Percentiles rank a stretch among this genome's conserved stretches.
Evolutionary conservation across 2,329 filamentous ascomycete genomes (phyloP).

Genomic region (Coniochaeta sp.): DNA sequence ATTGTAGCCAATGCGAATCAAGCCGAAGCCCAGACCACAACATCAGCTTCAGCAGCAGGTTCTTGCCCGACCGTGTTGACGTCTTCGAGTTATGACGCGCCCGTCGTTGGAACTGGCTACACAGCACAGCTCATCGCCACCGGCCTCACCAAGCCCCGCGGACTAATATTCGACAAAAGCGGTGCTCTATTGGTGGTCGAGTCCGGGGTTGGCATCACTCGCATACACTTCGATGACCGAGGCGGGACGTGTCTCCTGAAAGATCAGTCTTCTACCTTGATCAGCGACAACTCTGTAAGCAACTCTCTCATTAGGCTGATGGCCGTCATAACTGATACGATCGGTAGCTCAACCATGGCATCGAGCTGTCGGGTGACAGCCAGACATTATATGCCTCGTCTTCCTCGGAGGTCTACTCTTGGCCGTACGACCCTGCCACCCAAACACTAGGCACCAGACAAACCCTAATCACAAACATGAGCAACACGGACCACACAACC

Average conservation of each 20-base stretch:
- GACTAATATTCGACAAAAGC: slow-evolving; percentile 35
- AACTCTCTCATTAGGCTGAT: background rate
- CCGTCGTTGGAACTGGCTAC: slow-evolving; percentile 23
- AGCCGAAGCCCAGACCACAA: slow-evolving; percentile 4
- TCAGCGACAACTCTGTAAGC: slow-evolving; percentile 28
- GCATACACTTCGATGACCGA: slow-evolving; percentile 31
- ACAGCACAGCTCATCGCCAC: slow-evolving; percentile 23
- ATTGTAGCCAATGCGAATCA: background rate
- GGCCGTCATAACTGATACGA: background rate
- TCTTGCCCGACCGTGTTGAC: slow-evolving; percentile 16
- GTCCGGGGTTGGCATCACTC: slow-evolving; percentile 31
- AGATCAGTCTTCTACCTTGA: slow-evolving; percentile 24
- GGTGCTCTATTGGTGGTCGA: slow-evolving; percentile 40
- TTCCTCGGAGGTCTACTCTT: slow-evolving; percentile 51
- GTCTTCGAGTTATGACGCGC: slow-evolving; percentile 16
- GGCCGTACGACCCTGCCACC: slow-evolving; percentile 53
- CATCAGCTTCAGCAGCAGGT: slow-evolving; percentile 1
- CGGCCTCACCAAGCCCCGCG: slow-evolving; percentile 30
- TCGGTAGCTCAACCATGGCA: slow-evolving; percentile 45
- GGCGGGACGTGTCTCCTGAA: slow-evolving; percentile 34
- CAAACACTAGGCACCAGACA: slow-evolving; percentile 36
- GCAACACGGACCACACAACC: slow-evolving; percentile 49
- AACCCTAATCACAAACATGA: slow-evolving; percentile 57
- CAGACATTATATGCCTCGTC: slow-evolving; percentile 51
- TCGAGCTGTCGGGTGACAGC: slow-evolving; percentile 45